Evolutionary conservation across 2,329 filamentous ascomycete genomes (phyloP).

Genomic region (Fusarium burgessii): DNA sequence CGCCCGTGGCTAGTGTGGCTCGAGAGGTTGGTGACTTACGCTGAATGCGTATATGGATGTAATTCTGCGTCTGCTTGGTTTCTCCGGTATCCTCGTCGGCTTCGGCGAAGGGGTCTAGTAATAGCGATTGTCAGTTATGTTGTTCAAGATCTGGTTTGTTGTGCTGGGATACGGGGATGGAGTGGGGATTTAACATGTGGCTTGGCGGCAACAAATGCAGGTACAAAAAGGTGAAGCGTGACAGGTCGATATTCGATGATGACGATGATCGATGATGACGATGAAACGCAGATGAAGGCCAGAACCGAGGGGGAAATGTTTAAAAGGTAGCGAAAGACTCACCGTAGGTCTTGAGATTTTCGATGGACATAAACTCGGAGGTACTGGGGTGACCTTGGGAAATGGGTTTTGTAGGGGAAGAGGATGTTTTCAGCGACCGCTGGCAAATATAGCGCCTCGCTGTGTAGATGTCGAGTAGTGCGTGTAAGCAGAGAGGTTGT

Average conservation of each 20-base stretch:
- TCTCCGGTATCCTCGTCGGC: constrained; percentile 99
- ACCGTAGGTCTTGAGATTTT: constrained; percentile 98
- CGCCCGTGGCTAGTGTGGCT: constrained; percentile 5
- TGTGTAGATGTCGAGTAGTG: constrained; percentile 42
- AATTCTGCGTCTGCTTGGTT: constrained; percentile 94
- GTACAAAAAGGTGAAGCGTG: constrained; percentile 33
- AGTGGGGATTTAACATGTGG: constrained; percentile 36
- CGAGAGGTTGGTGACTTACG: constrained; percentile 69
- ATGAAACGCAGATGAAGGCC: not conserved
- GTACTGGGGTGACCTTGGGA: constrained; percentile 69
- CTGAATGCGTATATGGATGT: constrained; percentile 99
- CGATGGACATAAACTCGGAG: constrained; percentile 98
- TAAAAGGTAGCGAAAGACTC: constrained; percentile 54
- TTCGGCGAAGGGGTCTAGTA: constrained; percentile 99
- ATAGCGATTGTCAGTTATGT: constrained; percentile 6
- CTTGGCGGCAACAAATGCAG: constrained; percentile 42
- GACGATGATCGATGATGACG: not conserved
- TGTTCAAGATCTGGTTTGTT: not conserved
- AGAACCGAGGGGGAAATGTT: no score
- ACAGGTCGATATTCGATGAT: not conserved
- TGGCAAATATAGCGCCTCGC: constrained; percentile 62
- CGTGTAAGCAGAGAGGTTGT: constrained; percentile 12
- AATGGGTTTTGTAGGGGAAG: constrained; percentile 60
- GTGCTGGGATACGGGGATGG: constrained; percentile 12
- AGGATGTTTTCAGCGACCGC: constrained; percentile 62